Conservation (phyloP, 2,329 filamentous ascomycete species). For the Mycocentrospora acerina region DNA sequence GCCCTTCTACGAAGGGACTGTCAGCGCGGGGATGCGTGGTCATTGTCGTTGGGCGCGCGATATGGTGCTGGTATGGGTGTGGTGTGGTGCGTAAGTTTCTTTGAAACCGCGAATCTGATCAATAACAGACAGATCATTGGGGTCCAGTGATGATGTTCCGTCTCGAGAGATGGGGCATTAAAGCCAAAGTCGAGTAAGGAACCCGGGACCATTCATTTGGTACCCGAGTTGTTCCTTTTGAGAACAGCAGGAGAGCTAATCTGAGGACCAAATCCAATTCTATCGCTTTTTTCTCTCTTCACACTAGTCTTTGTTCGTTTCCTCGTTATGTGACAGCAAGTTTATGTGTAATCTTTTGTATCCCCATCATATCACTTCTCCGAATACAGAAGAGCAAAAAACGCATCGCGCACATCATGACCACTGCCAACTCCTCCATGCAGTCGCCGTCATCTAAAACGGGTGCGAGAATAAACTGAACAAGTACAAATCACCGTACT, state of each 20-base stretch:
- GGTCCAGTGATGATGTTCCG: conserved; percentile 39
- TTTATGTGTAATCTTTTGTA: too few relatives aligned
- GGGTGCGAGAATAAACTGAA: conserved; percentile 23
- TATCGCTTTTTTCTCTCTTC: neutral
- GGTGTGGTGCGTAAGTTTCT: conserved; percentile 13
- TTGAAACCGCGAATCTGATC: conserved; percentile 6
- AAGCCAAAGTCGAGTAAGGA: conserved; percentile 40
- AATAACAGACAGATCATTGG: conserved; percentile 11
- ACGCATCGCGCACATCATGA: conserved; percentile 30
- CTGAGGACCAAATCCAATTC: conserved; percentile 30
- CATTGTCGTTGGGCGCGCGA: conserved; percentile 24
- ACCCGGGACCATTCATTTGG: too few relatives aligned
- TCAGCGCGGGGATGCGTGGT: conserved; percentile 27
- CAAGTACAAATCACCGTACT: neutral
- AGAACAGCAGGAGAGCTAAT: conserved; percentile 41
- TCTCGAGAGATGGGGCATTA: conserved; percentile 26
- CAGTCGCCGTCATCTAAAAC: conserved; percentile 27
- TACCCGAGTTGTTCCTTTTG: conserved; percentile 31
- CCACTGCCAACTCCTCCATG: conserved; percentile 15
- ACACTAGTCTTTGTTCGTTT: neutral
- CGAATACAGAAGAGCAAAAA: neutral
- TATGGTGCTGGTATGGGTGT: conserved; percentile 8
- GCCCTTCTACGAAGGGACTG: conserved; percentile 5
- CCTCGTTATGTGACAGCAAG: too few relatives aligned
- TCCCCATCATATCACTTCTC: too few relatives aligned